Base-by-base conservation (phyloP, 768 basidiomycete species). In the Xanthoconium stramineum region DNA sequence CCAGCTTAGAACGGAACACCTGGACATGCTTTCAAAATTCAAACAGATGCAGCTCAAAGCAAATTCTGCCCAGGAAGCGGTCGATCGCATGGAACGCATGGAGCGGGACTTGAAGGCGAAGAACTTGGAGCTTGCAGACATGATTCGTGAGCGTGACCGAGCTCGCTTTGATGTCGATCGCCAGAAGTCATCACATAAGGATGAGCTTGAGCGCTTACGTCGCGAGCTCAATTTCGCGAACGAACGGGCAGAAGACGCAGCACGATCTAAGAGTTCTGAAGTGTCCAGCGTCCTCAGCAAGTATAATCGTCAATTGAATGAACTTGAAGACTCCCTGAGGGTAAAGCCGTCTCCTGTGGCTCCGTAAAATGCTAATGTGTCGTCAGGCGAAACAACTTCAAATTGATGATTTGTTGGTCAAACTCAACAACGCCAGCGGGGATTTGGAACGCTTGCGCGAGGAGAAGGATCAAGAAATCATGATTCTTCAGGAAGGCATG, bases 41-140 rank as follows among this genome's bases (percentile, higher is more conserved):
- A 99, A 98, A 78, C 88, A 91, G 62, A 83, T 98, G 82, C 95
- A 98, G 69, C 82, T 98, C 59, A 98, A 97, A 71, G 97, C 97
- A 17, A 97, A 95, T 68, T 97, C 95, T 36, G 95, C 97, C 0
- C 96, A 98, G 71, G 97, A 98, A 73, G 91, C 95, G 30, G 89
- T 98, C 44, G 96, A 99, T 71, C 87, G 87, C 62, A 98, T 99
- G 94, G 97, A 98, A 72, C 80, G 95, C 55, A 98, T 98, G 94
- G 97, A 99, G 70, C 80, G 94, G 35, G 97, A 99, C 69, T 78
- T 98, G 64, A 99, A 98, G 75, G 81, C 91, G n/a, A 99, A 99
- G 82, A 99, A 98, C 68, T 74, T 99, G 53, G 97, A 98, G 71
- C 78, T 99, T 19, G 97, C 97, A 24, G 97, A 98, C 69, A 99